A percentile compares a stretch with the other conserved stretches of the same genome.
Conservation (phyloP, 192 early-diverging fungal genomes). For the Haplosporangium gracile region DNA sequence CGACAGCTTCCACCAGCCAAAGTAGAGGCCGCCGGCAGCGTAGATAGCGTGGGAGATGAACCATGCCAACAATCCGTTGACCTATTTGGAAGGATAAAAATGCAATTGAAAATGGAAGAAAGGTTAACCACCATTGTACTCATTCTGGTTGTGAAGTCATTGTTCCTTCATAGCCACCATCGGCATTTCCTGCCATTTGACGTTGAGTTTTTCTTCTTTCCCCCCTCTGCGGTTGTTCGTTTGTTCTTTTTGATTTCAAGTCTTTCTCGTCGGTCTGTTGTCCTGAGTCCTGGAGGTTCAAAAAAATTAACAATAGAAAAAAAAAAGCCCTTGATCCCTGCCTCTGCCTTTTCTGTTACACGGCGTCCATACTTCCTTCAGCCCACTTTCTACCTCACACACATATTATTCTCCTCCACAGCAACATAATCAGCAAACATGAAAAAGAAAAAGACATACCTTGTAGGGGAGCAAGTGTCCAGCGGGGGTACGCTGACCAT, state of each 20-base stretch:
- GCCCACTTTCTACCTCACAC: too few species aligned
- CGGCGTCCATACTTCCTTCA: too few species aligned
- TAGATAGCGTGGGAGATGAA: constrained; percentile 76
- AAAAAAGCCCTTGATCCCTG: neutral
- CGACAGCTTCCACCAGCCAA: constrained; percentile 73
- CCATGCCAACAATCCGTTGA: constrained; percentile 85
- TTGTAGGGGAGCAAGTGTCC: constrained; percentile 80
- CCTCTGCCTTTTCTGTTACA: neutral
- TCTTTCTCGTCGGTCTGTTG: neutral
- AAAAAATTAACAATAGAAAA: neutral
- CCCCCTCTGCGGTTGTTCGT: neutral
- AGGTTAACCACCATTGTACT: neutral
- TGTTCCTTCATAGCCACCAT: too few species aligned
- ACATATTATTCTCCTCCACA: neutral
- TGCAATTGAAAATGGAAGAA: too few species aligned
- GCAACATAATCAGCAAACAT: neutral
- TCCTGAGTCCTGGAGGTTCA: neutral
- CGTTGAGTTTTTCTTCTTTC: neutral
- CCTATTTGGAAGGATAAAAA: constrained; percentile 46
- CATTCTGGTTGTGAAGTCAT: too few species aligned
- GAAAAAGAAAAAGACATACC: constrained; percentile 55
- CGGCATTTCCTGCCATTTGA: too few species aligned
- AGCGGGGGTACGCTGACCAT: constrained; percentile 84
- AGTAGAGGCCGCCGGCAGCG: constrained; percentile 70
- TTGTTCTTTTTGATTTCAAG: too few species aligned